Evolutionary conservation across 176 grass and related monocot genomes (phyloP).

Genomic region (Eleusine coracana): DNA sequence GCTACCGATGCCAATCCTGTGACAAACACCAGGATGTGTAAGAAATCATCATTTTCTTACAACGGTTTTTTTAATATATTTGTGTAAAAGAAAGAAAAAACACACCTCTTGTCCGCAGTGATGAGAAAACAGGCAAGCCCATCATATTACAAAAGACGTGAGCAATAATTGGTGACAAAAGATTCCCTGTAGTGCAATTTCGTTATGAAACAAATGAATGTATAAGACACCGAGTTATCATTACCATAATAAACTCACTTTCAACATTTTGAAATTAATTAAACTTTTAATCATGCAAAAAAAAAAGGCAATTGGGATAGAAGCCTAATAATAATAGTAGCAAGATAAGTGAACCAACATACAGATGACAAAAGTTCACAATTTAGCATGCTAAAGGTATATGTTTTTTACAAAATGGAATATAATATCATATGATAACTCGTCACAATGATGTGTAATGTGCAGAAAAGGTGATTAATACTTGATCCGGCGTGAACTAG

Average conservation of each 20-base stretch:
- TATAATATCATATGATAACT: conserved; percentile 3
- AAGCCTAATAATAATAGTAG: conserved; percentile 9
- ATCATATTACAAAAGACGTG: conserved; percentile 93
- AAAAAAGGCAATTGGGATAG: conserved; percentile 7
- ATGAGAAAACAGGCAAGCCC: conserved; percentile 71
- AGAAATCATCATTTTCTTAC: conserved; percentile 17
- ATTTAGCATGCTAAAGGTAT: not conserved
- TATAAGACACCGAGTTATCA: conserved; percentile 5
- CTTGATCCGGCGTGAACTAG: not conserved
- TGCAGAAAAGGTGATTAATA: conserved; percentile 9
- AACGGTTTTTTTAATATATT: not conserved
- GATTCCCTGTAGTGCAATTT: conserved; percentile 51
- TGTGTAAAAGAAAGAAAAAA: not conserved
- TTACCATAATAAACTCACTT: conserved; percentile 29
- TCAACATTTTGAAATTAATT: conserved; percentile 16
- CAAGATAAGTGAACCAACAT: not conserved
- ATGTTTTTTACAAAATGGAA: not conserved
- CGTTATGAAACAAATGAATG: conserved; percentile 1
- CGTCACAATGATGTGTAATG: not conserved
- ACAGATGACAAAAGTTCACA: not conserved
- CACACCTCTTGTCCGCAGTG: conserved; percentile 61
- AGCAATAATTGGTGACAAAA: conserved; percentile 74
- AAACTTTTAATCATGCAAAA: conserved; percentile 13
- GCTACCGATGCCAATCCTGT: conserved; percentile 65
- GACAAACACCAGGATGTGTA: conserved; percentile 22